Percentiles rank a stretch among this genome's conserved stretches.
phyloP scores from a whole-genome alignment of 495 filamentous ascomycete genomes.

The Copromyces sp. region DNA sequence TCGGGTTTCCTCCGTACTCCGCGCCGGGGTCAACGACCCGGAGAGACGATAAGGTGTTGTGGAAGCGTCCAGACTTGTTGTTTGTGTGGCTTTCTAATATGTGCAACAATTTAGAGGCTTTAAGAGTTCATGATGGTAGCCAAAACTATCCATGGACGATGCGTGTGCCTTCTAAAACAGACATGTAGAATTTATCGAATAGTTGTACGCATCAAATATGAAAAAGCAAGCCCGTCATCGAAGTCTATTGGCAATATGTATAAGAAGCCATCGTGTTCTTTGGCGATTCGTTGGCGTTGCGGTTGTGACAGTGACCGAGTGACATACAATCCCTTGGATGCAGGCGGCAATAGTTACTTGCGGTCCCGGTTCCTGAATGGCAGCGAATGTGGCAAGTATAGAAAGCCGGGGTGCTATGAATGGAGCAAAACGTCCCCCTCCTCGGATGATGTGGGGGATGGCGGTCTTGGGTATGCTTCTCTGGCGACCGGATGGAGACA shows the following conservation, averaged over 20 bases:
- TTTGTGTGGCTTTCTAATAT: background rate
- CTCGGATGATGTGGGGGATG: background rate
- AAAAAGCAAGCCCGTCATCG: background rate
- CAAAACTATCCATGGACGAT: background rate
- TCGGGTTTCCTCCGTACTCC: background rate
- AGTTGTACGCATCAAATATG: background rate
- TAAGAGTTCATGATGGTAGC: background rate
- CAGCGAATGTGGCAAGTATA: background rate
- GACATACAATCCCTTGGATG: background rate
- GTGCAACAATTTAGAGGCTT: background rate
- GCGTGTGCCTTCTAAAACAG: background rate
- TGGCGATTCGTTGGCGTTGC: conserved; percentile 4
- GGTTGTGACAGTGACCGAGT: background rate
- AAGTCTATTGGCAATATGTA: background rate
- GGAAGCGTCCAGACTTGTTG: background rate
- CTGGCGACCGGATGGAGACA: background rate
- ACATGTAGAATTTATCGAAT: background rate
- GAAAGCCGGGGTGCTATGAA: background rate
- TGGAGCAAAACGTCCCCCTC: background rate
- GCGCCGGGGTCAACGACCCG: background rate
- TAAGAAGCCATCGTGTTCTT: conserved; percentile 1
- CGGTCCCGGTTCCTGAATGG: background rate
- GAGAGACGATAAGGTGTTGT: background rate
- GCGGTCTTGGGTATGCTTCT: background rate
- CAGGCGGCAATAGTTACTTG: background rate